Evolutionary conservation across 805 yeast genomes (phyloP).

Genomic region (Yarrowia osloensis): DNA sequence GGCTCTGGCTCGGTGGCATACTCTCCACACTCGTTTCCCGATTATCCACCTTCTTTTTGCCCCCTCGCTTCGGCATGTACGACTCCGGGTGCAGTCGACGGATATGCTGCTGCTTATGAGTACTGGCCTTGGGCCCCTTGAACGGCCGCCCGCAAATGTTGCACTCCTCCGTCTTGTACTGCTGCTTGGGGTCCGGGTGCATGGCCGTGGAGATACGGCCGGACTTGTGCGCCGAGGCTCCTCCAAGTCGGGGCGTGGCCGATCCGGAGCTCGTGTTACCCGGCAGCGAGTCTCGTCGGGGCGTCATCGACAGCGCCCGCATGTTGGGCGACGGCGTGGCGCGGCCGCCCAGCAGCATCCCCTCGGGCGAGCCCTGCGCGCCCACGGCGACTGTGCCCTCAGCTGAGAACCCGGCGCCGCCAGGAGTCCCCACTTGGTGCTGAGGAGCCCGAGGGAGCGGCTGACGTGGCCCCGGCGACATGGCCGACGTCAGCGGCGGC

Average conservation of each 20-base stretch:
- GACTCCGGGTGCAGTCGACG: constrained; percentile 50
- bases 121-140: constrained; percentile 51
- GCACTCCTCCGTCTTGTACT: constrained; percentile 44
- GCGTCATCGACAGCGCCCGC: constrained; percentile 23
- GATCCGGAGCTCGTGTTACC: constrained; percentile 3
- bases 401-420: constrained; percentile 31
- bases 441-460: constrained; percentile 28
- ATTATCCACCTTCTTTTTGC: constrained; percentile 42
- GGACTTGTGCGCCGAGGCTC: neutral
- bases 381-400: constrained; percentile 20
- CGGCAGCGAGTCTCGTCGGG: constrained; percentile 21
- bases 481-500: neutral
- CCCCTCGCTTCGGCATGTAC: constrained; percentile 51
- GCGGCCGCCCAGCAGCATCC: neutral
- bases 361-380: neutral
- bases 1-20: constrained; percentile 22
- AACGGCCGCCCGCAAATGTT: constrained; percentile 49
- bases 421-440: constrained; percentile 26
- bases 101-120: constrained; percentile 54
- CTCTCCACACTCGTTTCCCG: constrained; percentile 16
- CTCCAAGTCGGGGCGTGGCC: neutral
- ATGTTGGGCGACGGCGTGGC: constrained; percentile 23
- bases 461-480: constrained; percentile 23
- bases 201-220: constrained; percentile 15
- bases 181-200: constrained; percentile 27